These are phyloP conservation scores for Candida patagonica DNA, from an alignment of 805 yeast species.

Conservation along the genomic window DNA sequence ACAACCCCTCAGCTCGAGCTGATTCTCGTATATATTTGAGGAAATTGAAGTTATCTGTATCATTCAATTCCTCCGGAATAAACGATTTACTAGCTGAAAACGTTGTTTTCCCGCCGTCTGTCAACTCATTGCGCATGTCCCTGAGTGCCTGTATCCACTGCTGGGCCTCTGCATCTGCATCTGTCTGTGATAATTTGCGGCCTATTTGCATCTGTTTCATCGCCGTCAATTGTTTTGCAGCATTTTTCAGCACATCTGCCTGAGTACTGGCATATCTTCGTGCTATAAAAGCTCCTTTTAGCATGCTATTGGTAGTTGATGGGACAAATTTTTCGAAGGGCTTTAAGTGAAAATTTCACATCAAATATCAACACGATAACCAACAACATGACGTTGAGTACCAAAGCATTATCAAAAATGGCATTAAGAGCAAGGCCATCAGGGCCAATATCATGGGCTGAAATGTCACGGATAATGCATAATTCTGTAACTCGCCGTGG, in stretches of 20 bases:
- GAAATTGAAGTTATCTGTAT: slow-evolving; percentile 24
- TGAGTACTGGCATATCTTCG: background rate
- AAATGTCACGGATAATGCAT: too few relatives aligned
- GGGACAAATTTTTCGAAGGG: too few relatives aligned
- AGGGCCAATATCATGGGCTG: too few relatives aligned
- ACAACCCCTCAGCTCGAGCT: slow-evolving; percentile 1
- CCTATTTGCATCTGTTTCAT: slow-evolving; percentile 7
- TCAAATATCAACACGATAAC: too few relatives aligned
- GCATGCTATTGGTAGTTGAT: too few relatives aligned
- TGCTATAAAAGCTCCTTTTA: background rate
- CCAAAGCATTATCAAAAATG: too few relatives aligned
- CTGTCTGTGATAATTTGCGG: slow-evolving; percentile 11
- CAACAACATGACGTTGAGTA: too few relatives aligned
- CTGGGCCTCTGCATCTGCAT: slow-evolving; percentile 32
- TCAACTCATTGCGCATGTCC: slow-evolving; percentile 31
- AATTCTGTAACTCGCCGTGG: too few relatives aligned
- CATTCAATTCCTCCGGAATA: slow-evolving; percentile 28
- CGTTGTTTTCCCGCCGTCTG: slow-evolving; percentile 21
- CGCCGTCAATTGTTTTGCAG: slow-evolving; percentile 18
- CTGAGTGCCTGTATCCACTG: slow-evolving; percentile 35
- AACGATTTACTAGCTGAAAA: slow-evolving; percentile 33
- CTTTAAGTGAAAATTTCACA: too few relatives aligned
- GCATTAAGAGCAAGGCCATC: too few relatives aligned
- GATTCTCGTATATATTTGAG: slow-evolving; percentile 21
- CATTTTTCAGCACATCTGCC: background rate